Percentiles rank a stretch among this genome's conserved stretches.
Evolutionary conservation across 345 rosid species (phyloP).

Genomic region (Citrus unshiu): DNA sequence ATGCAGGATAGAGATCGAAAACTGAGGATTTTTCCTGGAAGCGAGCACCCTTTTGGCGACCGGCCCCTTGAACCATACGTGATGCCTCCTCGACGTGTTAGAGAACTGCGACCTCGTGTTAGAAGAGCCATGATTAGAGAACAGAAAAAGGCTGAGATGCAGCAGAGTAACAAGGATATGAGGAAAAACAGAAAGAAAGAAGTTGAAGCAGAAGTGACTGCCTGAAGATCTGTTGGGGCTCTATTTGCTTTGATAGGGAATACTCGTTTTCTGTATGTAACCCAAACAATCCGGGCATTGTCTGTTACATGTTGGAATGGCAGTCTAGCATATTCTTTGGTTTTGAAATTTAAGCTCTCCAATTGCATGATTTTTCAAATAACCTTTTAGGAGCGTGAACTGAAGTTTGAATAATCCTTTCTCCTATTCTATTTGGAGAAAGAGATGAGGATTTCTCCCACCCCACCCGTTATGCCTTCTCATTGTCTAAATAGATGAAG

Average conservation of each 20-base stretch:
- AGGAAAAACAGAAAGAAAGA: slow-evolving; percentile 56
- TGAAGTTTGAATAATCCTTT: background rate
- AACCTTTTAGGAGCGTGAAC: background rate
- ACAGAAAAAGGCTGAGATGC: slow-evolving; percentile 76
- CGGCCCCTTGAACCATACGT: slow-evolving; percentile 61
- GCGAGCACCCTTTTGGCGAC: slow-evolving; percentile 87
- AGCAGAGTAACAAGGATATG: slow-evolving; percentile 34
- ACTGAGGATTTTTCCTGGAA: slow-evolving; percentile 76
- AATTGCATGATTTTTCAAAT: background rate
- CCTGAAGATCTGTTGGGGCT: slow-evolving; percentile 17
- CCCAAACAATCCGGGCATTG: slow-evolving; percentile 5
- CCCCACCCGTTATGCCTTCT: no score
- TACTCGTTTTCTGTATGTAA: slow-evolving; percentile 12
- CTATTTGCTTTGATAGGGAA: background rate
- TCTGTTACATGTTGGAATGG: background rate
- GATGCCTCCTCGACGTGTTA: slow-evolving; percentile 79
- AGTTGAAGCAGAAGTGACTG: slow-evolving; percentile 32
- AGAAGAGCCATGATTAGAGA: slow-evolving; percentile 92
- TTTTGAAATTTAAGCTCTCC: background rate
- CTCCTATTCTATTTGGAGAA: background rate
- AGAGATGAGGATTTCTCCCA: background rate
- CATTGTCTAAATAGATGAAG: no score
- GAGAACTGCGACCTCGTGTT: slow-evolving; percentile 93
- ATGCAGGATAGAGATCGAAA: slow-evolving; percentile 90
- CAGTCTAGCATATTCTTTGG: background rate